Percentiles rank a stretch among this genome's conserved stretches.
These are phyloP conservation scores for Herpetomonas tarakana DNA, from an alignment of 208 protist species.

Conservation along the genomic window DNA sequence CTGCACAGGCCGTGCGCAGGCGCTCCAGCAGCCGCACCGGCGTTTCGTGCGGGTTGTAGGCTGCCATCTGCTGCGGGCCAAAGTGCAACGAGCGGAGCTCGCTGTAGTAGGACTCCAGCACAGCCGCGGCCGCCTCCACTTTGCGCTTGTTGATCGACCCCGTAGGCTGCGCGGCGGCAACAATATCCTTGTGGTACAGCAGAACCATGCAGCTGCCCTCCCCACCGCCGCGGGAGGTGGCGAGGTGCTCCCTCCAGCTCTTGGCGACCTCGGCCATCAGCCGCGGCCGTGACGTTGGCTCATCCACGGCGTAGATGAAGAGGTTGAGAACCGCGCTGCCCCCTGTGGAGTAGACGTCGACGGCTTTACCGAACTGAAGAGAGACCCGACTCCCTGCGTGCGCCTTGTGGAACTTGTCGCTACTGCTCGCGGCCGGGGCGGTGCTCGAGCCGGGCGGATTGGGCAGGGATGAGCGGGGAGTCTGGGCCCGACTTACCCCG, in stretches of 20 bases:
- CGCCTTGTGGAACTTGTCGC: conserved; percentile 3
- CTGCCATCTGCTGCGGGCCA: conserved; percentile 57
- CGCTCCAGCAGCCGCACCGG: conserved; percentile 62
- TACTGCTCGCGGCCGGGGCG: not conserved
- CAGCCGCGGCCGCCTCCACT: conserved; percentile 27
- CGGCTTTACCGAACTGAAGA: conserved; percentile 67
- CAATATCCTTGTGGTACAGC: conserved; percentile 52
- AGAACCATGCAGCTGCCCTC: conserved; percentile 50
- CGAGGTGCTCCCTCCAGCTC: conserved; percentile 51
- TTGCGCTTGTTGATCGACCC: conserved; percentile 28
- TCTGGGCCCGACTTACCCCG: not conserved
- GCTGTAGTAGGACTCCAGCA: conserved; percentile 61
- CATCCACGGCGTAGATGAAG: conserved; percentile 55
- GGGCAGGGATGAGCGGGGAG: not conserved
- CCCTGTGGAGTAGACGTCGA: conserved; percentile 34
- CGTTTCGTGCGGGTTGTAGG: conserved; percentile 63
- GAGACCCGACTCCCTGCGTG: conserved; percentile 36
- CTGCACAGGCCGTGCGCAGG: conserved; percentile 39
- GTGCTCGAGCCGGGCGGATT: not conserved
- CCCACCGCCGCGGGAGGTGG: conserved; percentile 26
- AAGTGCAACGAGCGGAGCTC: conserved; percentile 60
- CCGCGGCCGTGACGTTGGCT: conserved; percentile 43
- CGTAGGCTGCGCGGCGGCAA: conserved; percentile 23
- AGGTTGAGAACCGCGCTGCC: conserved; percentile 54
- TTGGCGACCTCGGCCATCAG: conserved; percentile 44